A percentile compares a stretch with the other conserved stretches of the same genome.
Conservation (phyloP, 495 filamentous ascomycete species). For the Tuber aestivum region DNA sequence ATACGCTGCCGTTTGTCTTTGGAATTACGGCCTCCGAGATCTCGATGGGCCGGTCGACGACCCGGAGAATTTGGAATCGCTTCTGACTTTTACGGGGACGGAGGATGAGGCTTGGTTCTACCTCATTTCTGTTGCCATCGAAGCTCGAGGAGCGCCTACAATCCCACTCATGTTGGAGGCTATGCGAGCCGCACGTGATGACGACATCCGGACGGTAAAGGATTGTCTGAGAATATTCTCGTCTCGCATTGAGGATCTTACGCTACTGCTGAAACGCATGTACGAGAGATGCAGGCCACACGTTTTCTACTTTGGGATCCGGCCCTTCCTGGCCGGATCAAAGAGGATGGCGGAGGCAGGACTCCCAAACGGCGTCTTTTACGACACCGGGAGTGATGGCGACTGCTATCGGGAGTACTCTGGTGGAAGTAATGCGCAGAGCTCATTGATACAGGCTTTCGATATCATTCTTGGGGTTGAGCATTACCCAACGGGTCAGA, state of each 20-base stretch:
- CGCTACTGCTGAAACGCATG: conserved; percentile 68
- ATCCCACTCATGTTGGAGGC: conserved; percentile 82
- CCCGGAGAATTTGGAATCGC: conserved; percentile 74
- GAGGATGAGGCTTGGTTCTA: conserved; percentile 99
- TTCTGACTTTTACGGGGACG: conserved; percentile 89
- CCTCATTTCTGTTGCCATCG: conserved; percentile 87
- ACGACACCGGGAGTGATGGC: conserved; percentile 65
- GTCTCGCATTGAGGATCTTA: conserved; percentile 79
- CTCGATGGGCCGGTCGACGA: conserved; percentile 69
- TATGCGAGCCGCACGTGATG: conserved; percentile 69
- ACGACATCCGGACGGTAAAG: conserved; percentile 65
- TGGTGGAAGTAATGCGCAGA: conserved; percentile 93
- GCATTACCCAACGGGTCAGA: conserved; percentile 82
- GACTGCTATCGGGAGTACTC: conserved; percentile 70
- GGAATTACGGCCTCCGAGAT: conserved; percentile 94
- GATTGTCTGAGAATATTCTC: conserved; percentile 70
- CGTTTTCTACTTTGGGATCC: conserved; percentile 87
- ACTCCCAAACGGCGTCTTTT: conserved; percentile 76
- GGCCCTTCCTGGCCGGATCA: conserved; percentile 88
- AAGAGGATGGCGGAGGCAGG: conserved; percentile 96
- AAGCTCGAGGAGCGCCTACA: conserved; percentile 84
- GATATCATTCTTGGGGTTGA: conserved; percentile 87
- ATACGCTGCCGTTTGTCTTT: conserved; percentile 83
- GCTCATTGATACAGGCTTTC: conserved; percentile 89
- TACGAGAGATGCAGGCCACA: conserved; percentile 88